Evolutionary conservation across 495 filamentous ascomycete species (phyloP).

Genomic region (Amniculicola lignicola): DNA sequence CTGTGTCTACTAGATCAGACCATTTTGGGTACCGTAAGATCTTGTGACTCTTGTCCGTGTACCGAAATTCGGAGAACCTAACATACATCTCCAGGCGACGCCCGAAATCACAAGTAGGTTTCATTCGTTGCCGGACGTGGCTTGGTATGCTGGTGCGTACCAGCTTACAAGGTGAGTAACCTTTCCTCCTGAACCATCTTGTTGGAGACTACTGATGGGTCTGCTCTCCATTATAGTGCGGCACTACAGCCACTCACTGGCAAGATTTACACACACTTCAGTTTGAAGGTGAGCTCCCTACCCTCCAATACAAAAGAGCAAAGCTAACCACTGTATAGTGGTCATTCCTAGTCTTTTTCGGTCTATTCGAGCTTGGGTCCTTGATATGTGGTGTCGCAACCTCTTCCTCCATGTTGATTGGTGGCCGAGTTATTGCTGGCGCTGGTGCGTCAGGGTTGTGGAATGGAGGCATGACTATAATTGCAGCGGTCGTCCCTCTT

Average conservation of each 20-base stretch:
- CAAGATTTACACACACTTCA: slow-evolving; percentile 11
- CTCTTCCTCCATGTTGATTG: slow-evolving; percentile 13
- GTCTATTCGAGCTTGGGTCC: slow-evolving; percentile 12
- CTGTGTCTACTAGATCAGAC: slow-evolving; percentile 52
- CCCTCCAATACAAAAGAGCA: no score
- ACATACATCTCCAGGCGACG: slow-evolving; percentile 53
- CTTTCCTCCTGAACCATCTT: neutral
- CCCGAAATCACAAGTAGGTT: slow-evolving; percentile 78
- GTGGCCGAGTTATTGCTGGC: slow-evolving; percentile 9
- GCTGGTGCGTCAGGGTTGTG: slow-evolving; percentile 3
- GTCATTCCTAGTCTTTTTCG: slow-evolving; percentile 4
- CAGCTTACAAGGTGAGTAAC: slow-evolving; percentile 7
- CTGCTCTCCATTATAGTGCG: neutral
- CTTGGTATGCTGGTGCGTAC: slow-evolving; percentile 58
- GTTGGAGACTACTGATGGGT: neutral
- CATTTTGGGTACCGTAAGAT: slow-evolving; percentile 51
- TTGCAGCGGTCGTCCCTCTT: slow-evolving; percentile 3
- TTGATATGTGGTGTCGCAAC: slow-evolving; percentile 7
- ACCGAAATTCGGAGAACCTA: slow-evolving; percentile 18
- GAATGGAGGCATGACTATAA: slow-evolving; percentile 4
- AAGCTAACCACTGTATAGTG: no score
- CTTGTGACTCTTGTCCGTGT: no score
- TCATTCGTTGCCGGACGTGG: slow-evolving; percentile 67
- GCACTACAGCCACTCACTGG: slow-evolving; percentile 13
- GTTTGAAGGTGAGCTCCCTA: no score